Conservation (phyloP, 768 basidiomycete genomes). For the Hydnomerulius pinastri region DNA sequence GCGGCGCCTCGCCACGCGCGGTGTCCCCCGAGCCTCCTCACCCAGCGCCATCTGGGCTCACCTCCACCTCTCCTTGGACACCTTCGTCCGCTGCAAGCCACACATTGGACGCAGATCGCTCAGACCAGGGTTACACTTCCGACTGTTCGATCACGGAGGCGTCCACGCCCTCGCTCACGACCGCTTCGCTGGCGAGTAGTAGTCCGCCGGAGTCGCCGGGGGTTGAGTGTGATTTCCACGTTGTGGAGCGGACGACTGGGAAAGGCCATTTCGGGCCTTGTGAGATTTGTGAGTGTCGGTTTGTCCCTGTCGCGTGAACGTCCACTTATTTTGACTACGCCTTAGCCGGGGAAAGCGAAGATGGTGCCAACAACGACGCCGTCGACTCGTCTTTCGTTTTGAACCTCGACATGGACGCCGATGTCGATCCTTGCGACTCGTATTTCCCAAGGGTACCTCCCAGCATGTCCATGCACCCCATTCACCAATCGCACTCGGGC, state of each 20-base stretch:
- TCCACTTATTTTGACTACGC: background rate
- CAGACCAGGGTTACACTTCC: constrained; percentile 3
- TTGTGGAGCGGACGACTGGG: background rate
- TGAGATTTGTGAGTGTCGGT: background rate
- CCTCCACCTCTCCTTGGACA: background rate
- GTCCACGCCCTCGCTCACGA: constrained; percentile 16
- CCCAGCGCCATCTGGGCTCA: background rate
- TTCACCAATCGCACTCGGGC: background rate
- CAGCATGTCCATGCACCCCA: background rate
- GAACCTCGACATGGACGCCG: constrained; percentile 10
- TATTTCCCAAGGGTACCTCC: constrained; percentile 5
- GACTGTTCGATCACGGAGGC: constrained; percentile 9
- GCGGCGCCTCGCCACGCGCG: background rate
- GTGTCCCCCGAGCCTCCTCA: background rate
- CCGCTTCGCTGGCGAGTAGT: constrained; percentile 10
- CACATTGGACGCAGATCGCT: constrained; percentile 7
- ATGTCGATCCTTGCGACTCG: constrained; percentile 6
- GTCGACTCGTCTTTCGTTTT: constrained; percentile 4
- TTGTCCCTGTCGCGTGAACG: background rate
- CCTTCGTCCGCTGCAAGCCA: background rate
- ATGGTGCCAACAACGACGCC: background rate
- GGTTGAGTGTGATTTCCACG: background rate
- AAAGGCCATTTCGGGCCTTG: background rate
- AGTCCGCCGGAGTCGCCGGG: constrained; percentile 12
- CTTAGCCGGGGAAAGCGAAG: background rate